A percentile compares a stretch with the other conserved stretches of the same genome.
phyloP scores from a whole-genome alignment of 306 rosid genomes.

The Glycine tomentella region DNA sequence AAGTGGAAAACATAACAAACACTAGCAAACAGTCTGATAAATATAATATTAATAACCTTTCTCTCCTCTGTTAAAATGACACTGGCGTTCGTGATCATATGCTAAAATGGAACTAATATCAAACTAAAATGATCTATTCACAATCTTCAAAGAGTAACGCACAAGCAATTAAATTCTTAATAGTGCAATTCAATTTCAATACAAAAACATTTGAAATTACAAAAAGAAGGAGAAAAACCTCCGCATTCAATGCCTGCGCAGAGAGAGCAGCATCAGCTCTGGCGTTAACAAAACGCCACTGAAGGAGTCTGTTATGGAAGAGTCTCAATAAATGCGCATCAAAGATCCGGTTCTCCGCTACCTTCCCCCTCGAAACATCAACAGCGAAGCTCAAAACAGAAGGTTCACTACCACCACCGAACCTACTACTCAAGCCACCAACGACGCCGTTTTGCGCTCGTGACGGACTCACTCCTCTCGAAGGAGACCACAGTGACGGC shows the following conservation, averaged over 20 bases:
- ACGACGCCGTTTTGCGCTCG: constrained; percentile 61
- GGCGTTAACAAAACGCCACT: constrained; percentile 90
- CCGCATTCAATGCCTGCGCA: constrained; percentile 75
- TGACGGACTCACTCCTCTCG: constrained; percentile 80
- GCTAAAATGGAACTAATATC: constrained; percentile 3
- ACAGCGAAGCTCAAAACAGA: constrained; percentile 75
- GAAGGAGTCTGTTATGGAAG: constrained; percentile 77
- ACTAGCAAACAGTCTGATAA: not conserved
- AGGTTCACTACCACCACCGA: constrained; percentile 59
- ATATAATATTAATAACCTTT: not conserved
- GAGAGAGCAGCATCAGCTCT: constrained; percentile 70
- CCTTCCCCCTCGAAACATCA: constrained; percentile 73
- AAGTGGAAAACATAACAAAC: constrained; percentile 21
- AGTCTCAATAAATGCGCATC: constrained; percentile 85
- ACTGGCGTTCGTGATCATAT: not conserved
- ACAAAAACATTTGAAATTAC: not conserved
- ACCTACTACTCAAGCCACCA: constrained; percentile 50
- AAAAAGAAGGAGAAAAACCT: constrained; percentile 60
- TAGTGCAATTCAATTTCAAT: not conserved
- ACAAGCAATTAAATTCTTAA: not conserved
- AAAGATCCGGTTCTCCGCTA: constrained; percentile 65
- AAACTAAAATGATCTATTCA: constrained; percentile 21
- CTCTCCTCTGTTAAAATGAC: not conserved
- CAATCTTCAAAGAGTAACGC: constrained; percentile 22
- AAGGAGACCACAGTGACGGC: constrained; percentile 57